phyloP scores from a whole-genome alignment of 108 stramenopile genomes.

The Discostella pseudostelligera region DNA sequence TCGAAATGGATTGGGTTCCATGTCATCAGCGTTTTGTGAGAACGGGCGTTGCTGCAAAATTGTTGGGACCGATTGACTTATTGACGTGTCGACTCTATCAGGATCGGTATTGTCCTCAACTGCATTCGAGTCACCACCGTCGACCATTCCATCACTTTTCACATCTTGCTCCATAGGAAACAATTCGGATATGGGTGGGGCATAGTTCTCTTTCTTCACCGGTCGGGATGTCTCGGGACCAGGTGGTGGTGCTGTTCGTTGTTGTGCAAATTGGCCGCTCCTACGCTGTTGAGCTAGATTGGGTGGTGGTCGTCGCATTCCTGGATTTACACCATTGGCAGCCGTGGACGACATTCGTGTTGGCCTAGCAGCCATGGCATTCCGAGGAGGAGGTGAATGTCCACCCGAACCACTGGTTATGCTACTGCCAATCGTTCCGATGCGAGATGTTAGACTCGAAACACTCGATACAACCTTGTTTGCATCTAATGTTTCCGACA shows the following conservation, averaged over 20 bases:
- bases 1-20: background rate
- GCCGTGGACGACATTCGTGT: background rate
- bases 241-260: background rate
- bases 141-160: background rate
- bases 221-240: background rate
- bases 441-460: constrained; percentile 33
- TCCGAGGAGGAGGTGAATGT: constrained; percentile 1
- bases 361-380: background rate
- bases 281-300: background rate
- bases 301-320: constrained; percentile 14
- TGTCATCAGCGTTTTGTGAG: background rate
- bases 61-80: background rate
- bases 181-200: constrained; percentile 43
- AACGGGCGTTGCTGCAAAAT: too few species aligned
- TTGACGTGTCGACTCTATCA: background rate
- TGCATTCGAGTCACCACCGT: background rate
- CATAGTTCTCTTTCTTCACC: constrained; percentile 21
- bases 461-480: constrained; percentile 39
- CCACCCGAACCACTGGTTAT: constrained; percentile 12
- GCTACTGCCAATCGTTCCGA: constrained; percentile 27
- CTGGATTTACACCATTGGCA: background rate
- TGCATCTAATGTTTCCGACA: constrained; percentile 37
- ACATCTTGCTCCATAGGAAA: constrained; percentile 25
- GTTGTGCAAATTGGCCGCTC: constrained; percentile 1
- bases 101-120: constrained; percentile 4